Percentiles rank a stretch among this genome's conserved stretches.
These are phyloP conservation scores for Epichloe coenophiala DNA, from an alignment of 2,329 filamentous ascomycete species.

Conservation along the genomic window DNA sequence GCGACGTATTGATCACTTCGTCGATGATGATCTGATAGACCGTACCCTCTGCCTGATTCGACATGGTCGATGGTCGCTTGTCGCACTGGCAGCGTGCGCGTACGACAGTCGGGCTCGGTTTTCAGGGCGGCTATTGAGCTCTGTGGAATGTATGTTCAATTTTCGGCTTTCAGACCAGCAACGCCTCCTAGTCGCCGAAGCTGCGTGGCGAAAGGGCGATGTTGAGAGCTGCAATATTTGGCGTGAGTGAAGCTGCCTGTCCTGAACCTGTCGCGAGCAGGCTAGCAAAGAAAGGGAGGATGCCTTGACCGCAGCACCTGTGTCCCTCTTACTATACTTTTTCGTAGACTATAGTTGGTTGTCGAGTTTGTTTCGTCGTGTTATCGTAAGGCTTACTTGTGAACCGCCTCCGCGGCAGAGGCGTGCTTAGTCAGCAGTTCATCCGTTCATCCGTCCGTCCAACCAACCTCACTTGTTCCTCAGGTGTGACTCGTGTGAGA, in stretches of 20 bases:
- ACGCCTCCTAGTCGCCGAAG: background rate
- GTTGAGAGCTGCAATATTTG: background rate
- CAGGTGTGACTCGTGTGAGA: too few relatives aligned
- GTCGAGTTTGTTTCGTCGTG: background rate
- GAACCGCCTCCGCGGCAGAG: background rate
- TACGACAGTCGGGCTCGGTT: background rate
- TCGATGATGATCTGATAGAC: conserved; percentile 70
- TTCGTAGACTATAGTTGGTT: background rate
- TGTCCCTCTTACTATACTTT: background rate
- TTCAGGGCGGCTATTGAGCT: background rate
- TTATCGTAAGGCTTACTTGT: background rate
- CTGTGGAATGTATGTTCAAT: background rate
- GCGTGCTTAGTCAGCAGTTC: conserved; percentile 5
- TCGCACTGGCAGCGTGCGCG: conserved; percentile 3
- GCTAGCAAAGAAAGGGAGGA: background rate
- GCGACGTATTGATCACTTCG: conserved; percentile 82
- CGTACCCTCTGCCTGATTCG: conserved; percentile 49
- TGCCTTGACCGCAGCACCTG: background rate
- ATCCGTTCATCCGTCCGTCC: too few relatives aligned
- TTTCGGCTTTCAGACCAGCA: background rate
- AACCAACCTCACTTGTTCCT: background rate
- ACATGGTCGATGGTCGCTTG: conserved; percentile 30
- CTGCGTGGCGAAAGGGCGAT: background rate
- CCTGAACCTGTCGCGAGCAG: background rate
- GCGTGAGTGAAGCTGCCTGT: background rate